Evolutionary conservation across 1,284 basidiomycete species (phyloP).

Genomic region (Leccinum cinnamomeum): DNA sequence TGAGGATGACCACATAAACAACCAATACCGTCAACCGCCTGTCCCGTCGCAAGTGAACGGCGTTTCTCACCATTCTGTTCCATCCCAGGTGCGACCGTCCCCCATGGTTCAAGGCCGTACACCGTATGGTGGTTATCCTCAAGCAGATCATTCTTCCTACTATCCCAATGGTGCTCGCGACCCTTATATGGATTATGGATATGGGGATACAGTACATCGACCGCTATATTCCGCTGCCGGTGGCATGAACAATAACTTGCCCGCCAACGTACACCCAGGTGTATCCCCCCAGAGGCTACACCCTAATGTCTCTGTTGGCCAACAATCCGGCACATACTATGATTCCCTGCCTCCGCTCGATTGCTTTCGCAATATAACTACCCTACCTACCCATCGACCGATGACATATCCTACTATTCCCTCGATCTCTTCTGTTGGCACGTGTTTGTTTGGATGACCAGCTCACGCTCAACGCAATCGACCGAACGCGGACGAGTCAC

Average conservation of each 20-base stretch:
- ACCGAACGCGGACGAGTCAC: too few relatives aligned
- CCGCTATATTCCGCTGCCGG: slow-evolving; percentile 52
- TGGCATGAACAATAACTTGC: slow-evolving; percentile 41
- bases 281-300: slow-evolving; percentile 46
- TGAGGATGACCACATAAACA: slow-evolving; percentile 54
- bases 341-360: slow-evolving; percentile 51
- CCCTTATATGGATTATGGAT: slow-evolving; percentile 53
- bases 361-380: slow-evolving; percentile 63
- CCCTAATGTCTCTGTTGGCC: slow-evolving; percentile 44
- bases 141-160: slow-evolving; percentile 57
- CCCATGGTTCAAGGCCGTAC: slow-evolving; percentile 47
- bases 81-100: slow-evolving; percentile 40
- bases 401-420: slow-evolving; percentile 57
- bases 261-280: slow-evolving; percentile 49
- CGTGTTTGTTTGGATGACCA: too few relatives aligned
- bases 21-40: slow-evolving; percentile 34
- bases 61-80: slow-evolving; percentile 25
- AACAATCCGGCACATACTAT: slow-evolving; percentile 58
- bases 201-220: slow-evolving; percentile 48
- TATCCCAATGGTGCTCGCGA: slow-evolving; percentile 49
- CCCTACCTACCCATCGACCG: slow-evolving; percentile 47
- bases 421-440: slow-evolving; percentile 43
- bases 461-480: too few relatives aligned
- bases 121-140: slow-evolving; percentile 52
- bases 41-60: slow-evolving; percentile 26